Evolutionary conservation across 495 filamentous ascomycete genomes (phyloP).

Genomic region (Penicillium tannophilum): DNA sequence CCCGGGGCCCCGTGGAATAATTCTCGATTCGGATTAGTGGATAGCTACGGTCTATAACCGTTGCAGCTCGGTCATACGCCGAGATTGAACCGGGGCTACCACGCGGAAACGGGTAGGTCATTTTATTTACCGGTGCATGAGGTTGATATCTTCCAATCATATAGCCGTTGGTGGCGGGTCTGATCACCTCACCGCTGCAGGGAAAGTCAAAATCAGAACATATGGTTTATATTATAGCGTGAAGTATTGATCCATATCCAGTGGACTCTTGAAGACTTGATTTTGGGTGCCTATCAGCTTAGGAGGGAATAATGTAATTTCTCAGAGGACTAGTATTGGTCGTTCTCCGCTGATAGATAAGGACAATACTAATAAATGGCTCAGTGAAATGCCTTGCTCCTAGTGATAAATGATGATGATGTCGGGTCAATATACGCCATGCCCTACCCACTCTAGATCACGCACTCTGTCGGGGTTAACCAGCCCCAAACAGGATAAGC

Average conservation of each 20-base stretch:
- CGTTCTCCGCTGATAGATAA: background rate
- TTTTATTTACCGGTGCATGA: constrained; percentile 1
- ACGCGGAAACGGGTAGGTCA: background rate
- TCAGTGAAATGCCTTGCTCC: background rate
- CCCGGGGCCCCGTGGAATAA: background rate
- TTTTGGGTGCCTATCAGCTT: background rate
- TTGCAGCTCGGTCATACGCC: background rate
- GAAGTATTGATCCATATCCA: background rate
- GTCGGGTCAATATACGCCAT: background rate
- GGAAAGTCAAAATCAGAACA: background rate
- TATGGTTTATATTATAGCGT: background rate
- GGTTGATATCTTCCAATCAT: constrained; percentile 5
- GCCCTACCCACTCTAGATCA: constrained; percentile 7
- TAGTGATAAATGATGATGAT: background rate
- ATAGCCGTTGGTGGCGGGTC: background rate
- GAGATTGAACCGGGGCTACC: background rate
- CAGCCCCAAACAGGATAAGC: constrained; percentile 5
- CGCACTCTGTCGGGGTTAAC: constrained; percentile 1
- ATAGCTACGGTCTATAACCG: background rate
- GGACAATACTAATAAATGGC: background rate
- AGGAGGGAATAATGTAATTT: background rate
- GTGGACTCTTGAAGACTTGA: background rate
- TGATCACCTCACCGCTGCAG: constrained; percentile 10
- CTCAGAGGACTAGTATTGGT: background rate
- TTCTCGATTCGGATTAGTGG: constrained; percentile 3